Evolutionary conservation across 1,284 basidiomycete species (phyloP), one percentile per base, ranked within the genome.

Genomic region (Sporisorium reilianum): DNA sequence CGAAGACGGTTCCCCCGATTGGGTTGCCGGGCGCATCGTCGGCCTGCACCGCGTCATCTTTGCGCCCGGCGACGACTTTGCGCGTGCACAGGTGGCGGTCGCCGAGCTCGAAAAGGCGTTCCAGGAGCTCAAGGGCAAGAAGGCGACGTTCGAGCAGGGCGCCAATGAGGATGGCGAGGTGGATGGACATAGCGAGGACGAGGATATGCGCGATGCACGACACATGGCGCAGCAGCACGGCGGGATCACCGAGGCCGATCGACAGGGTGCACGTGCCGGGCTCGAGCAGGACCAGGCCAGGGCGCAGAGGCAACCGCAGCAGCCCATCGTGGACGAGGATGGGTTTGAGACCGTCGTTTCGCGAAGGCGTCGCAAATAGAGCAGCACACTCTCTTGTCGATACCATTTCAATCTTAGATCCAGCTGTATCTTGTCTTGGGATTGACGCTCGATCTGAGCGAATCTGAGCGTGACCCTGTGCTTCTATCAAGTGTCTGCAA

Each of bases 271-370:
- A 26, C 42, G 54, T 30, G 53, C 51, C 18, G 59, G 66, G 7
- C 25, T 63, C 20, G 58, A 69, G n/a, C 69, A 71, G 49, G 57
- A 67, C 51, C 62, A 58, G 18, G 66, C 48, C 0, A 63, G 52
- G 26, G 54, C 50, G 23, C 18, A 48, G 7, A 57, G 57, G 5
- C 55, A 58, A 22, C 55, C 69, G 23, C 71, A 61, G 16, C 63
- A 77, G 54, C 80, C 80, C 2, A 60, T 75, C 34, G 54, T 81
- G 5, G 80, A 81, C 28, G 77, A 81, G 54, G 80, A 81, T 46
- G 80, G 80, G 8, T 81, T 81, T 54, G 78, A 78, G 52, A 83
- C 79, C 10, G 81, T 84, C n/a, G 75, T 66, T 26, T 62, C 70
- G 6, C 70, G 76, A 23, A 71, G 78, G 23, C 75, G 75, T 5